Base-by-base conservation (phyloP, 2,329 filamentous ascomycete species). In the Beauveria sp. region DNA sequence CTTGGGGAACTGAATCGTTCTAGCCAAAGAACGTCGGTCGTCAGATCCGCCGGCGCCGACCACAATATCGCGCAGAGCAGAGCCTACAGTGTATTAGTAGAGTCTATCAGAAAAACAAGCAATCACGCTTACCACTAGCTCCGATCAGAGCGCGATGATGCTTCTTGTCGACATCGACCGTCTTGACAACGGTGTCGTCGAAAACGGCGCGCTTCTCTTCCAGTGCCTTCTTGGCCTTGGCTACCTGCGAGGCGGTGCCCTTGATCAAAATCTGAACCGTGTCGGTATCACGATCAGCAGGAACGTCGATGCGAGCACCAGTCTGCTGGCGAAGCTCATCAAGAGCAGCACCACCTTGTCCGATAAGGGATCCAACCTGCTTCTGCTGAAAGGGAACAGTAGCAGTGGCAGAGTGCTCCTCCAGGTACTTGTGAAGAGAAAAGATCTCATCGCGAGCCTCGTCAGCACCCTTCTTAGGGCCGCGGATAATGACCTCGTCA, bases 1-100 rank as follows among this genome's bases (percentile, higher is more conserved):
- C 73, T 93, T 92, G 62, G 95, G 95, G 80, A 99, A 98, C 73
- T 93, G 92, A 63, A 99, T 91, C 69, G 93, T 91, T 65, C 93
- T 90, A 57, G 92, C 90, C 68, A 95, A 85, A 64, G 90, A 88
- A 46, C 90, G 87, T 65, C 88, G 85, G 70, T 96, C 93, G 67
- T 92, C 89, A 43, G 93, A 92, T 10, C 95, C 96, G 65, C 95
- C 96, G 52, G 95, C 93, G 68, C 90, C 85, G 59, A 89, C 81
- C 60, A 99, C 90, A 64, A 99, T 92, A 64, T 90, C 87, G 64
- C 90, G 90, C 62, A 99, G 87, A 70, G 88, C 95, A 50, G 90
- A 81, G 68, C 93, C 91, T 93, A 58, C n/a, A 22, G 34, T 38
- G 61, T 45, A 65, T 86, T 74, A 82, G 76, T 62, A 71, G 42